Conservation (phyloP, 257 asterid genomes). For the Nicotiana benthamiana region DNA sequence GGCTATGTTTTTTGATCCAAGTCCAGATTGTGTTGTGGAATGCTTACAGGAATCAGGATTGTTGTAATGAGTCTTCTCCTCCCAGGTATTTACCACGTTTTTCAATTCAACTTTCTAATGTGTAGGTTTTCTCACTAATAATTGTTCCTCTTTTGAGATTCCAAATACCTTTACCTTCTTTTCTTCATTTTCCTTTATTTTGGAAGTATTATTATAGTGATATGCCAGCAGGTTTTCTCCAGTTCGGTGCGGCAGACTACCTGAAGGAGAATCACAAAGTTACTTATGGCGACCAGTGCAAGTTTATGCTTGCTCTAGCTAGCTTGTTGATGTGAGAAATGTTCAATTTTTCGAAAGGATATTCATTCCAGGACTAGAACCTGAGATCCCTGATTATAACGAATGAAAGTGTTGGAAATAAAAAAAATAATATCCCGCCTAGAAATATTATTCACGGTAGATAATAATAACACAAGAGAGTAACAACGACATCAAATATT, state of each 20-base stretch:
- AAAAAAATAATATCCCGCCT: no score
- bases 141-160: neutral
- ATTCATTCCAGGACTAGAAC: neutral
- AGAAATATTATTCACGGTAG: no score
- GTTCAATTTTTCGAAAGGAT: neutral
- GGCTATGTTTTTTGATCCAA: conserved; percentile 49
- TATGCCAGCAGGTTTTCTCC: conserved; percentile 32
- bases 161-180: neutral
- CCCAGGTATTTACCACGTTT: neutral
- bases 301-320: neutral
- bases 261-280: conserved; percentile 29
- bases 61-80: conserved; percentile 43
- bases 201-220: neutral
- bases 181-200: neutral
- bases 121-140: neutral
- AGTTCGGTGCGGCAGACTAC: conserved; percentile 39
- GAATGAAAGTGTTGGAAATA: no score
- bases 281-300: conserved; percentile 22
- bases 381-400: neutral
- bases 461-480: no score
- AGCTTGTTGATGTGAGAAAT: neutral
- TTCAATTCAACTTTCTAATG: neutral
- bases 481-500: no score
- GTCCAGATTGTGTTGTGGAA: conserved; percentile 49
- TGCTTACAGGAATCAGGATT: conserved; percentile 47